Evolutionary conservation across 164 flowering plant species (phyloP).

Genomic region (Vitis riparia): DNA sequence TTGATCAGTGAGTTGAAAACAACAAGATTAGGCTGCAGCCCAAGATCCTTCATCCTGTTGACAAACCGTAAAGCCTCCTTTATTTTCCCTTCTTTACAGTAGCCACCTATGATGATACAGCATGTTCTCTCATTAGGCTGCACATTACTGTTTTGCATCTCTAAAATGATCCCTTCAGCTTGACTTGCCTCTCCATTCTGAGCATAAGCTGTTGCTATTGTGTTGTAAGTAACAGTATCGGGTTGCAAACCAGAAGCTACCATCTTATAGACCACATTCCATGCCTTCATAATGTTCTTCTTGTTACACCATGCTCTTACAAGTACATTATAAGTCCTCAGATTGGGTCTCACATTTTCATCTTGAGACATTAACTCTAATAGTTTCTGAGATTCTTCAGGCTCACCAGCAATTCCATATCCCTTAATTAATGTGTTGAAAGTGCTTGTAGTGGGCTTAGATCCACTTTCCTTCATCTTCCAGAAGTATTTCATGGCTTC

Average conservation of each 20-base stretch:
- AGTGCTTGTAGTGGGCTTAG: conserved; percentile 82
- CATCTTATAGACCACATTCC: conserved; percentile 77
- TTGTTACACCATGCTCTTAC: conserved; percentile 82
- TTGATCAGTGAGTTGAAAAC: conserved; percentile 79
- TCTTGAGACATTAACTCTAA: conserved; percentile 62
- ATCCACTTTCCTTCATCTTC: conserved; percentile 74
- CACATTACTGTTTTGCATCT: conserved; percentile 57
- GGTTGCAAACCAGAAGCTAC: conserved; percentile 66
- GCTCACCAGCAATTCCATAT: conserved; percentile 72
- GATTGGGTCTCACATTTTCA: conserved; percentile 64
- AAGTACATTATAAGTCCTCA: conserved; percentile 74
- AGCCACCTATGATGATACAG: conserved; percentile 72
- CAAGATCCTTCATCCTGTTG: conserved; percentile 60
- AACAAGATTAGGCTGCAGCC: conserved; percentile 72
- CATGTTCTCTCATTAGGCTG: conserved; percentile 79
- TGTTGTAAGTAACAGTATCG: conserved; percentile 86
- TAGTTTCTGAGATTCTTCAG: conserved; percentile 67
- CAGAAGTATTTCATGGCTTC: conserved; percentile 61
- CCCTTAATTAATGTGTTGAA: conserved; percentile 89
- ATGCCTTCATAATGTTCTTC: conserved; percentile 60
- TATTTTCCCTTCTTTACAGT: conserved; percentile 47
- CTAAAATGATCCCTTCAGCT: conserved; percentile 65
- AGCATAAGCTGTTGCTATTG: conserved; percentile 78
- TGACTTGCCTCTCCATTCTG: conserved; percentile 50
- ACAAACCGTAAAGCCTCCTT: conserved; percentile 37